These are phyloP conservation scores for Stagonosporopsis rhizophila DNA, from an alignment of 2,329 filamentous ascomycete species.

Conservation along the genomic window DNA sequence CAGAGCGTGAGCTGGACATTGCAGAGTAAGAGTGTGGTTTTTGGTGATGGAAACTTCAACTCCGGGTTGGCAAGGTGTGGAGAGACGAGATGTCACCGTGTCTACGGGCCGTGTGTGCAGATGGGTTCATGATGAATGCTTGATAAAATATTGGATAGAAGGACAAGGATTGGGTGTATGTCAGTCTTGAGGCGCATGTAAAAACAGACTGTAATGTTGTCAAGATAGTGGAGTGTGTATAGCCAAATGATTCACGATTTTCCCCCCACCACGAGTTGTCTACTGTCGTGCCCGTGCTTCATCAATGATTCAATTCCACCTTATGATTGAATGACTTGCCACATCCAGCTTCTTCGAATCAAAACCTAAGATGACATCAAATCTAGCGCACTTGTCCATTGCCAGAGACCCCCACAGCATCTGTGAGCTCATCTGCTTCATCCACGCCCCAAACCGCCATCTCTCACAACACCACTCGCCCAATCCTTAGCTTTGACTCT, in stretches of 20 bases:
- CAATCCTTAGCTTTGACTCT: no score
- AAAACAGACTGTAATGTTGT: background rate
- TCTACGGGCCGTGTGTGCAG: slow-evolving; percentile 13
- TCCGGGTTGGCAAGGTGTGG: slow-evolving; percentile 20
- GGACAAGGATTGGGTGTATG: background rate
- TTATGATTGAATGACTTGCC: no score
- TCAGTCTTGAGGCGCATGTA: background rate
- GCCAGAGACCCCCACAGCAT: no score
- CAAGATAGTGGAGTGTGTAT: slow-evolving; percentile 8
- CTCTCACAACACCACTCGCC: no score
- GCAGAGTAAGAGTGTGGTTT: slow-evolving; percentile 50
- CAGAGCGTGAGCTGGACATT: slow-evolving; percentile 49
- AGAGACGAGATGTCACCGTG: slow-evolving; percentile 19
- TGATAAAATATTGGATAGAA: background rate
- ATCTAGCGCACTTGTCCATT: no score
- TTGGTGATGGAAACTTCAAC: slow-evolving; percentile 44
- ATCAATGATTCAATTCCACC: background rate
- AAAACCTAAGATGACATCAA: no score
- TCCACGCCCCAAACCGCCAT: no score
- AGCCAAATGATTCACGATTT: background rate
- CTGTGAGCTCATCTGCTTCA: background rate
- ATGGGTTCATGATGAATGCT: background rate
- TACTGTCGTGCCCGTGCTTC: no score
- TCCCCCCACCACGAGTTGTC: background rate
- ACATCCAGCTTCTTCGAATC: no score